Evolutionary conservation across 2,329 filamentous ascomycete genomes (phyloP), one percentile per base, ranked within the genome.

Genomic region (Lasiodiplodia citricola): DNA sequence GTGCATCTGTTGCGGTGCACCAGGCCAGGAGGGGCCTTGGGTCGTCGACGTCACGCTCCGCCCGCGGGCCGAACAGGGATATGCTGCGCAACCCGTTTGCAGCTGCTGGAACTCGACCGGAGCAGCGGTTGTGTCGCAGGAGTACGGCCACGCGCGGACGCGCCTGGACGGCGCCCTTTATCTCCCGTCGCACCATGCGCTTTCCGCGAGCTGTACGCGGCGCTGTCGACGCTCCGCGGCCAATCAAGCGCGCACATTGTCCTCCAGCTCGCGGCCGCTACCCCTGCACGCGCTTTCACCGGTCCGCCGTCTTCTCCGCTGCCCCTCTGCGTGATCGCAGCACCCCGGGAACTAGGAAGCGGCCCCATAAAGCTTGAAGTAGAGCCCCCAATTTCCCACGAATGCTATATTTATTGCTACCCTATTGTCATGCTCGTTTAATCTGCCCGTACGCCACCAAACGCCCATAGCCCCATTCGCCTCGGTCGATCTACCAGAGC

Each of bases 181-280:
- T 64, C 47, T 52, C 60, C 13, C 58, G 60, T 64, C 60, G 60
- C 44, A 64, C 60, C 60, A 64, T 38, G 60, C 31, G 60, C 44
- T n/a, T 37, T n/a, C 28, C 41, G 3, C 25, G 16, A 62, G 41
- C 35, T 50, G n/a, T 44, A 35, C 35, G 56, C 56, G 10, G 35
- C 28, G 25, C n/a, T 28, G 25, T 8, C 54, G 54, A 38, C 52
- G 38, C 31, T 37, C 41, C 41, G 14, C 54, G 38, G n/a, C 65
- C 65, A 67, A 67, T 67, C 65, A 67, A 67, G 38, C 54, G 8
- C 16, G 54, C 65, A 67, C 65, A 51, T n/a, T 38, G 52, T 44
- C 41, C 31, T 50, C 23, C 64, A 13, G 55, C 38, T 58, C 38
- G 64, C 58, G 28, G 3, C 58, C 44, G 44, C 58, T 35, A 63